Conservation (phyloP, 78 protist species). For the Dictyostelium intermedium region DNA sequence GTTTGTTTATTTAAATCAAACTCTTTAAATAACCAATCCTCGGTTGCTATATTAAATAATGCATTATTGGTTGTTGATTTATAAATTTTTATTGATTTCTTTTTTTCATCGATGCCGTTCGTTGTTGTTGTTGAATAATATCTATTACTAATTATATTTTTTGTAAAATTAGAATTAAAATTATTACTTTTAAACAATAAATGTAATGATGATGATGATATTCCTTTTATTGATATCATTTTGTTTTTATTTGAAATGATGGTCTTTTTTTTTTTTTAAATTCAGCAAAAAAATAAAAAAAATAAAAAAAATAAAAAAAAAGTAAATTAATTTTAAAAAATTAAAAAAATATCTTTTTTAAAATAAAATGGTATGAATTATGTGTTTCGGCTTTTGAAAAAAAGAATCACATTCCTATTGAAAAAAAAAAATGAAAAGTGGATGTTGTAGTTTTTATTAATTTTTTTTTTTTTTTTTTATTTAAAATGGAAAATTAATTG, state of each 20-base stretch:
- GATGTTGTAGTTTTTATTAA: background rate
- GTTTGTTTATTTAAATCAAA: conserved; percentile 48
- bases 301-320: no score
- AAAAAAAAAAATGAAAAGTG: background rate
- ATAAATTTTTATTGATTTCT: conserved; percentile 24
- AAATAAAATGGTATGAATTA: no score
- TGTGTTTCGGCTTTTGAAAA: no score
- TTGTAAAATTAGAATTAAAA: background rate
- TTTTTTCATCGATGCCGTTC: background rate
- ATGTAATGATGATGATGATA: background rate
- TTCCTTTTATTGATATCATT: background rate
- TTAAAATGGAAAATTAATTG: no score
- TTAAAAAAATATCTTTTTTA: no score
- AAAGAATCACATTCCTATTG: no score
- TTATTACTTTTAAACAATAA: background rate
- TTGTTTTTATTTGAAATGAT: background rate
- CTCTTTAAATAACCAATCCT: conserved; percentile 83
- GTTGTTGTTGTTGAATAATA: background rate
- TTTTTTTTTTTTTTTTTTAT: background rate
- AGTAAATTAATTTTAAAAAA: no score
- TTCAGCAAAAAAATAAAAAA: no score
- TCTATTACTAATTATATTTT: background rate
- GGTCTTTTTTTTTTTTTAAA: background rate
- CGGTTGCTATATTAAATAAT: conserved; percentile 89
- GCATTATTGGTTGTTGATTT: conserved; percentile 75